Percentiles rank a stretch among this genome's conserved stretches.
Evolutionary conservation across 257 asterid genomes (phyloP).

Genomic region (Plantago major): DNA sequence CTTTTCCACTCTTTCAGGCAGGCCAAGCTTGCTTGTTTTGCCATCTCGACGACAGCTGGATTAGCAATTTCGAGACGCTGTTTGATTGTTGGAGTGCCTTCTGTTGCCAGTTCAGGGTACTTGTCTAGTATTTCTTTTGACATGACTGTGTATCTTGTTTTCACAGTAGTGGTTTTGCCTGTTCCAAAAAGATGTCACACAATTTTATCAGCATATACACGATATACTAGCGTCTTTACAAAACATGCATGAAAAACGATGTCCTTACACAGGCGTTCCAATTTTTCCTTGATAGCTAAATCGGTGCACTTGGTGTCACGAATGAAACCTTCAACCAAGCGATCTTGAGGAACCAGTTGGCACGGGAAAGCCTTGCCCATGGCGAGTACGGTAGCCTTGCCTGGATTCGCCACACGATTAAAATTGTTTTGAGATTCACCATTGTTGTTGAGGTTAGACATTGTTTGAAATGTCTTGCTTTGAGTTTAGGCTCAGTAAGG

Average conservation of each 20-base stretch:
- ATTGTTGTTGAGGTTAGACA: constrained; percentile 41
- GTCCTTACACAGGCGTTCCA: constrained; percentile 67
- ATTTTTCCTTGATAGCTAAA: constrained; percentile 66
- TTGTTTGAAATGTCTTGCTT: constrained; percentile 13
- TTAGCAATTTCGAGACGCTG: constrained; percentile 82
- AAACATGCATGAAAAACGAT: not conserved
- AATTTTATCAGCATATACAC: too few species aligned
- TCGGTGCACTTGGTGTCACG: constrained; percentile 82
- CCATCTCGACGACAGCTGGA: constrained; percentile 75
- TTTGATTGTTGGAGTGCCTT: constrained; percentile 77
- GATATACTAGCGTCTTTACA: too few species aligned
- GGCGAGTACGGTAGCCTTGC: constrained; percentile 81
- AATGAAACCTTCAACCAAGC: constrained; percentile 75
- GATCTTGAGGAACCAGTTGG: constrained; percentile 79
- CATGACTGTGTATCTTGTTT: constrained; percentile 83
- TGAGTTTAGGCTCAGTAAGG: not conserved
- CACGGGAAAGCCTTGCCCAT: constrained; percentile 82
- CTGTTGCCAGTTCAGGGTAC: constrained; percentile 80
- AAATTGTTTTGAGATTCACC: constrained; percentile 10
- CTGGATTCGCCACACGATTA: constrained; percentile 45
- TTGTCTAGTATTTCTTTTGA: constrained; percentile 63
- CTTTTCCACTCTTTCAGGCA: constrained; percentile 72
- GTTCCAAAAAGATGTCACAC: too few species aligned
- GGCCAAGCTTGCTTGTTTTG: constrained; percentile 65
- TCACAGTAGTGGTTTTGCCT: constrained; percentile 95